phyloP scores from a whole-genome alignment of 495 filamentous ascomycete species.

The Penicillium lagena region DNA sequence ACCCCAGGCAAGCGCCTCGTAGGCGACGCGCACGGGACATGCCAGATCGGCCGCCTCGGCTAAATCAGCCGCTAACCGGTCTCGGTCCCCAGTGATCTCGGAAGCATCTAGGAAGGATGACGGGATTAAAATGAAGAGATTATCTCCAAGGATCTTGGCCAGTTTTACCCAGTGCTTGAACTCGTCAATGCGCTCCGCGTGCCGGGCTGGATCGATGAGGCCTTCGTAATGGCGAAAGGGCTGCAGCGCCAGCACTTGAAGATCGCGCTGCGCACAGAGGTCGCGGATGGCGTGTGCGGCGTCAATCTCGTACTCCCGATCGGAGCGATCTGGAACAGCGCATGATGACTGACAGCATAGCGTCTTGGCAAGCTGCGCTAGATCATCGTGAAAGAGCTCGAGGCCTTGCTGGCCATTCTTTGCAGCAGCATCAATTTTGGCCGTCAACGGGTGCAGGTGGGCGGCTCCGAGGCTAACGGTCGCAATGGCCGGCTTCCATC shows the following conservation, averaged over 20 bases:
- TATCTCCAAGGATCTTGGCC: slow-evolving; percentile 46
- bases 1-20: slow-evolving; percentile 67
- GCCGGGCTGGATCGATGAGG: slow-evolving; percentile 48
- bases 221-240: slow-evolving; percentile 73
- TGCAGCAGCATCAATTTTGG: slow-evolving; percentile 20
- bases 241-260: slow-evolving; percentile 59
- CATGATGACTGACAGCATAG: slow-evolving; percentile 3
- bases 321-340: slow-evolving; percentile 3
- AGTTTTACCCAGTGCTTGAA: slow-evolving; percentile 59
- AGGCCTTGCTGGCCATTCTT: slow-evolving; percentile 12
- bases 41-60: slow-evolving; percentile 53
- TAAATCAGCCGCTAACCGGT: slow-evolving; percentile 53
- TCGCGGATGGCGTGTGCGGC: slow-evolving; percentile 50
- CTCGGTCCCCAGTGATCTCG: slow-evolving; percentile 45
- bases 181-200: slow-evolving; percentile 46
- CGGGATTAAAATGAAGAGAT: slow-evolving; percentile 61
- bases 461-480: slow-evolving; percentile 18
- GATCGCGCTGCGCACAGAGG: slow-evolving; percentile 45
- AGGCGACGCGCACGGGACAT: slow-evolving; percentile 56
- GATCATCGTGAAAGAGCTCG: slow-evolving; percentile 23
- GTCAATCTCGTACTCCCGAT: slow-evolving; percentile 20
- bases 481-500: slow-evolving; percentile 21
- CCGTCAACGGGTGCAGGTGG: slow-evolving; percentile 10
- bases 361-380: slow-evolving; percentile 15
- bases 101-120: slow-evolving; percentile 53